Evolutionary conservation across 805 yeast genomes (phyloP).

Genomic region (Peterozyma toletana): DNA sequence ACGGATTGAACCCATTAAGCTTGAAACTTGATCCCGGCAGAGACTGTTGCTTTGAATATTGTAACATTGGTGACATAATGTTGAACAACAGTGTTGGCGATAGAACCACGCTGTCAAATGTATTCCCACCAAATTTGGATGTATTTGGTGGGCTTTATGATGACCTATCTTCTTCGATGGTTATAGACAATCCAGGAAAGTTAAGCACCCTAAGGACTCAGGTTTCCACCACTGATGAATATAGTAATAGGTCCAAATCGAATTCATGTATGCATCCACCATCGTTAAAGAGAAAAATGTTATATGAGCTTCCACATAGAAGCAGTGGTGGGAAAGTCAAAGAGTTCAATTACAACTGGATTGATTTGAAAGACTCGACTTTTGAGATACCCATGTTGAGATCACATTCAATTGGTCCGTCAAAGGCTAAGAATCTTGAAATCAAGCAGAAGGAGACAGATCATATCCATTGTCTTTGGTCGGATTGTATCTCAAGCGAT

Average conservation of each 20-base stretch:
- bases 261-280: too few species aligned
- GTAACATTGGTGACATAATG: slow-evolving; percentile 15
- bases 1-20: neutral
- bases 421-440: neutral
- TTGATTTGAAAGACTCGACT: slow-evolving; percentile 6
- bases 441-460: neutral
- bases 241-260: too few species aligned
- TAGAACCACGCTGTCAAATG: too few species aligned
- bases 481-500: neutral
- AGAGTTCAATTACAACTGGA: slow-evolving; percentile 8
- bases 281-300: too few species aligned
- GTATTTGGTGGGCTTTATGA: too few species aligned
- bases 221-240: too few species aligned
- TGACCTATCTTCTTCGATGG: too few species aligned
- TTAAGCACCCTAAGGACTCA: too few species aligned
- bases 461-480: slow-evolving; percentile 8
- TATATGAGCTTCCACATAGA: too few species aligned
- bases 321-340: neutral
- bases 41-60: slow-evolving; percentile 19
- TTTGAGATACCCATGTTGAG: slow-evolving; percentile 1
- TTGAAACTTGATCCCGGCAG: neutral
- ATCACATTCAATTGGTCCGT: neutral
- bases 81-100: too few species aligned
- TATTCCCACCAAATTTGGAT: too few species aligned
- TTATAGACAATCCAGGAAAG: too few species aligned